Percentiles rank a stretch among this genome's conserved stretches.
phyloP scores from a whole-genome alignment of 2,329 filamentous ascomycete species.

The Hypoxylon sp. region DNA sequence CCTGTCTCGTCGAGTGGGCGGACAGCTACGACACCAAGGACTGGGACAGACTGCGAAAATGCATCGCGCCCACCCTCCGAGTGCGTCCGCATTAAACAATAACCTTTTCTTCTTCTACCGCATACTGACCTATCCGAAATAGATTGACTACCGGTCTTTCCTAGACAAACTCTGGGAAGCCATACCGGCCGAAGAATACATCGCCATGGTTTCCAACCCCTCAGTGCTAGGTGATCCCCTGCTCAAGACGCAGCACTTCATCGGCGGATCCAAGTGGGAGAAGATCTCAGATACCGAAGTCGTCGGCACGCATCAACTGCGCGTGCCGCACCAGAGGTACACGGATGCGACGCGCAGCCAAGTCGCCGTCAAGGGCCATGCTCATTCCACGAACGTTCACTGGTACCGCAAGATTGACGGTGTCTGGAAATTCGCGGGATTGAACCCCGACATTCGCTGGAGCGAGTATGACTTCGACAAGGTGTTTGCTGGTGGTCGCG shows the following conservation, averaged over 20 bases:
- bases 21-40: constrained; percentile 77
- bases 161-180: constrained; percentile 72
- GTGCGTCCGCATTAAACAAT: constrained; percentile 53
- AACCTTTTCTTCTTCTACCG: neutral
- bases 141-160: constrained; percentile 80
- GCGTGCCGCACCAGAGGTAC: constrained; percentile 74
- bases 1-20: constrained; percentile 68
- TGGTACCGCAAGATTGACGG: constrained; percentile 71
- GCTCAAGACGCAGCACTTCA: constrained; percentile 76
- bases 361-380: constrained; percentile 72
- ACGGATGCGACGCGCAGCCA: constrained; percentile 62
- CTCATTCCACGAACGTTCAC: constrained; percentile 70
- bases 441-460: constrained; percentile 70
- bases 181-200: constrained; percentile 74
- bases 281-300: constrained; percentile 71
- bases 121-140: constrained; percentile 35
- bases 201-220: constrained; percentile 70
- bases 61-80: constrained; percentile 73
- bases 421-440: constrained; percentile 73
- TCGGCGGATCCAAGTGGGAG: constrained; percentile 72
- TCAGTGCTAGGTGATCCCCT: constrained; percentile 72
- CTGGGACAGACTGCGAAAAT: constrained; percentile 70
- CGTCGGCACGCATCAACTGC: constrained; percentile 72
- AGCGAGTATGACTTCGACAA: constrained; percentile 70
- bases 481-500: constrained; percentile 63